Percentiles rank a stretch among this genome's conserved stretches.
Evolutionary conservation across 495 filamentous ascomycete genomes (phyloP).

Genomic region (Penicillium crystallinum): DNA sequence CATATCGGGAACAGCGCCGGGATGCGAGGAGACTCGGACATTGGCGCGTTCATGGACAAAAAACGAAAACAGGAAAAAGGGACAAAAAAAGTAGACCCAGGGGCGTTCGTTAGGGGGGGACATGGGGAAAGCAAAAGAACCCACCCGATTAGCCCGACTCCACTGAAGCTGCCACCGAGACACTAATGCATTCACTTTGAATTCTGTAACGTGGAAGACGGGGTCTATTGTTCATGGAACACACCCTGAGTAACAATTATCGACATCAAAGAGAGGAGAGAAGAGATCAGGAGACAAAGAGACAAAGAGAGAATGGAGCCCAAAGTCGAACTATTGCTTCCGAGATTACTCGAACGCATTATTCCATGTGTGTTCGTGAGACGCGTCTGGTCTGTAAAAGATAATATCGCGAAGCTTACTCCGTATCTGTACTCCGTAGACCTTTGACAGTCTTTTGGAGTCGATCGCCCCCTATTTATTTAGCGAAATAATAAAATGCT

Average conservation of each 20-base stretch:
- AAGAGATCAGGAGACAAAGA: constrained; percentile 6
- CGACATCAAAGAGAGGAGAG: too few relatives aligned
- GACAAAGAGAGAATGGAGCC: not conserved
- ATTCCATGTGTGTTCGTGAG: too few relatives aligned
- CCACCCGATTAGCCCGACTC: constrained; percentile 35
- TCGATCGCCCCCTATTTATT: constrained; percentile 9
- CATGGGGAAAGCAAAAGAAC: constrained; percentile 32
- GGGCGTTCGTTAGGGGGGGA: constrained; percentile 40
- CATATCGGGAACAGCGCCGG: constrained; percentile 15
- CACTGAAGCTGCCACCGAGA: constrained; percentile 34
- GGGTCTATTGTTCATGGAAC: too few relatives aligned
- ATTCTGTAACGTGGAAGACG: not conserved
- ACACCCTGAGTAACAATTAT: too few relatives aligned
- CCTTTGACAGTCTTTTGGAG: too few relatives aligned
- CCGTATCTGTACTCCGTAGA: not conserved
- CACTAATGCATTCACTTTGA: constrained; percentile 7
- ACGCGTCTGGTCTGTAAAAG: too few relatives aligned
- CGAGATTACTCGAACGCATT: too few relatives aligned
- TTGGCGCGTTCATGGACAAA: constrained; percentile 8
- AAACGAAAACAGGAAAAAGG: constrained; percentile 8
- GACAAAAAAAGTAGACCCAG: constrained; percentile 17
- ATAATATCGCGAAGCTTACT: too few relatives aligned
- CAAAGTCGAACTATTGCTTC: not conserved
- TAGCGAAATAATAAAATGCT: not conserved
- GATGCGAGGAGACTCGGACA: constrained; percentile 20